Evolutionary conservation across 106 monocot genomes (phyloP), one percentile per base, ranked within the genome.

Genomic region (Posidonia australis): DNA sequence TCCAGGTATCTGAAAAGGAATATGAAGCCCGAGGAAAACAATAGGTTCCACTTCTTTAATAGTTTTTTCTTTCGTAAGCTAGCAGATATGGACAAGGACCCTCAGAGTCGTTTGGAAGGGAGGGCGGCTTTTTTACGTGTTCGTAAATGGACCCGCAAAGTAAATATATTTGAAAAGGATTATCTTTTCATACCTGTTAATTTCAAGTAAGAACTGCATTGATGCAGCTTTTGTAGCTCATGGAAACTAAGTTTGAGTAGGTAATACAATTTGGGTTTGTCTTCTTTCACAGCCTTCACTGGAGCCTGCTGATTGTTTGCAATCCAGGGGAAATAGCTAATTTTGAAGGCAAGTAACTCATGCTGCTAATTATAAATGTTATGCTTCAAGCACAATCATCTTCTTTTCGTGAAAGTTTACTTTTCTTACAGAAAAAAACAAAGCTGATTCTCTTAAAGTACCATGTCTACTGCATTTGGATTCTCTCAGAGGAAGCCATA

Each of bases 1-100:
- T 77, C 48, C 79, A 96, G 96, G 63, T 87, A 90, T 65, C 72
- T 96, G 80, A 82, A 72, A 65, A 74, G 77, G 54, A 78, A 78
- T 70, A 79, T 96, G 78, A 62, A 70, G 45, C 71, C 76, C 17
- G 58, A 69, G 51, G 80, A 82, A 74, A 75, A 67, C 47, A 63
- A 69, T 44, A 82, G 84, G 61, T 79, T 87, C 62, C 90, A 96
- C 67, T 96, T 96, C 69, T 96, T 96, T 62, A 96, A 96, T 74
- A 90, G 96, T 52, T 96, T 96, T 76, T 96, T 96, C 80, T 96
- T 96, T 56, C 86, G 96, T 29, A 96, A 96, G 69, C 64, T 96
- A 72, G 96, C 77, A 5, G 96, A 90, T 76, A 78, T 87, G 59
- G 96, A 96, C 70, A 90, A 87, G 70, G 77, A 90, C 78, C 79